A percentile compares a stretch with the other conserved stretches of the same genome.
These are phyloP conservation scores for Endoconidiophora laricicola DNA, from an alignment of 2,329 filamentous ascomycete genomes.

Conservation along the genomic window DNA sequence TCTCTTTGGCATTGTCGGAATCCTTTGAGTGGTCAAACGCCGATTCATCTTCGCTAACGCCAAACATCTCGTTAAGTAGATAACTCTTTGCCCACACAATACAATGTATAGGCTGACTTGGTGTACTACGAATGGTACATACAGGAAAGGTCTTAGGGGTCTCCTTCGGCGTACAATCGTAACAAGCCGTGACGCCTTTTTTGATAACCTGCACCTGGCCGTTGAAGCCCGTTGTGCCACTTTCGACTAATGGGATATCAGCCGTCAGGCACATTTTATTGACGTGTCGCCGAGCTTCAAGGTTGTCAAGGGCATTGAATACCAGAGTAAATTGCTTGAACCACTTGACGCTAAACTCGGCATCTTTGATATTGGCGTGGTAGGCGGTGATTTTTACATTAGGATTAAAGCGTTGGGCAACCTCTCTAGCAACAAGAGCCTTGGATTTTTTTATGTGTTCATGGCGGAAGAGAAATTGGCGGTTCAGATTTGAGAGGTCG, in stretches of 20 bases:
- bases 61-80: constrained; percentile 86
- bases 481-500: constrained; percentile 91
- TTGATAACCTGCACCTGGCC: constrained; percentile 95
- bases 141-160: constrained; percentile 87
- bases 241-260: constrained; percentile 81
- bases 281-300: constrained; percentile 84
- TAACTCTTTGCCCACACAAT: constrained; percentile 99
- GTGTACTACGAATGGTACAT: constrained; percentile 92
- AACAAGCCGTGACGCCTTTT: constrained; percentile 82
- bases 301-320: constrained; percentile 93
- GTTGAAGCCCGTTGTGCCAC: constrained; percentile 93
- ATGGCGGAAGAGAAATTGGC: constrained; percentile 89
- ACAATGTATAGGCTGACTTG: constrained; percentile 91
- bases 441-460: constrained; percentile 98
- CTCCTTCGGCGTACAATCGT: constrained; percentile 84
- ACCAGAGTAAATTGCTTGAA: constrained; percentile 70
- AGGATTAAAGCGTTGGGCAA: constrained; percentile 79
- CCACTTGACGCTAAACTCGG: constrained; percentile 73
- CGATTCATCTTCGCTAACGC: constrained; percentile 72
- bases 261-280: constrained; percentile 95
- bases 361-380: constrained; percentile 89
- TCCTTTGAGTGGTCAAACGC: constrained; percentile 67
- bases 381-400: constrained; percentile 72
- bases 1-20: constrained; percentile 71
- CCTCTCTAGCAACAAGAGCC: constrained; percentile 83